phyloP scores from a whole-genome alignment of 2,329 filamentous ascomycete genomes.

The Xylaria multiplex region DNA sequence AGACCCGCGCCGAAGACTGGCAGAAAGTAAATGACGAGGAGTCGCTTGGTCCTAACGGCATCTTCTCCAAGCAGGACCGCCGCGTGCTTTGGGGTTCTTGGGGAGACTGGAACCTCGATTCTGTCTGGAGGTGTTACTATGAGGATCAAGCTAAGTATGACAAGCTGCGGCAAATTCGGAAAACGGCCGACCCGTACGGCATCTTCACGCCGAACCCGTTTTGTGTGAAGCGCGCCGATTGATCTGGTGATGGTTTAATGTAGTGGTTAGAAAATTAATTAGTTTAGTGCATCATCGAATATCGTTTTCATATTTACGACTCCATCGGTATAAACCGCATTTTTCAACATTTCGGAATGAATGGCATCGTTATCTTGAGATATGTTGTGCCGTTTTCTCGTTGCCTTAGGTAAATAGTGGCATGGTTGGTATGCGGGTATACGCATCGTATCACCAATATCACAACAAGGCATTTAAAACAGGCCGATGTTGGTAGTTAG shows the following conservation, averaged over 20 bases:
- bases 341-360: background rate
- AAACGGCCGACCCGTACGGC: constrained; percentile 45
- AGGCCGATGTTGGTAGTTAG: background rate
- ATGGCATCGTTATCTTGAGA: background rate
- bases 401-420: background rate
- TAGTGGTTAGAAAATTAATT: background rate
- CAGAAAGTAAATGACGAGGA: constrained; percentile 54
- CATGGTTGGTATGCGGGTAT: background rate
- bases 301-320: background rate
- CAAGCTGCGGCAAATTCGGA: constrained; percentile 50
- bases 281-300: background rate
- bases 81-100: constrained; percentile 56
- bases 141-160: constrained; percentile 53
- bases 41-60: constrained; percentile 47
- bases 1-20: constrained; percentile 53
- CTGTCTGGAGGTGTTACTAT: constrained; percentile 52
- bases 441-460: background rate
- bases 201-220: constrained; percentile 48
- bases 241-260: constrained; percentile 1
- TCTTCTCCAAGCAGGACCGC: constrained; percentile 53
- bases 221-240: constrained; percentile 45
- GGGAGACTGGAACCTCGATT: constrained; percentile 52
- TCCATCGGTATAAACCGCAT: background rate
- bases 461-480: background rate
- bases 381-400: background rate